Conservation (phyloP, 2,329 filamentous ascomycete genomes). For the Ophiosphaerella korrae region DNA sequence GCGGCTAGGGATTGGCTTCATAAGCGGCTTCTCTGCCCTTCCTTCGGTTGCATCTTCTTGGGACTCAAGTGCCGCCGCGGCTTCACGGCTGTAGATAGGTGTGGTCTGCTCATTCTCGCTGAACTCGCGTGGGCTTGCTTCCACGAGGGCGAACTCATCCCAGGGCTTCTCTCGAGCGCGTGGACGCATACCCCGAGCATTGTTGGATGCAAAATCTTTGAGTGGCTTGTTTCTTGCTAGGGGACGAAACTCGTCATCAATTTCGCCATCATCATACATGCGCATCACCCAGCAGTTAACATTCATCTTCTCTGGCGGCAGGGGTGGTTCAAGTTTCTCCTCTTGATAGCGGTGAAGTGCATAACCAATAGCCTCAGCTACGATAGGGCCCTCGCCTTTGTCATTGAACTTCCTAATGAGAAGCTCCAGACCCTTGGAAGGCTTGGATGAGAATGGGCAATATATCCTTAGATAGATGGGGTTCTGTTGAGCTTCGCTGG, state of each 20-base stretch:
- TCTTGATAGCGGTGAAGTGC: conserved; percentile 79
- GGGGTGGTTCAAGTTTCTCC: conserved; percentile 71
- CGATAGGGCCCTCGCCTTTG: conserved; percentile 71
- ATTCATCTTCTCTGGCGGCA: conserved; percentile 70
- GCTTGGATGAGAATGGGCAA: conserved; percentile 69
- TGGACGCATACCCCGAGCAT: conserved; percentile 69
- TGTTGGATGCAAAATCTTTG: conserved; percentile 78
- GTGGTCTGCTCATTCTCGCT: conserved; percentile 71
- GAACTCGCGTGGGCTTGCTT: conserved; percentile 71
- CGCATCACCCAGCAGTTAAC: conserved; percentile 83
- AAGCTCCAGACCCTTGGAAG: conserved; percentile 71
- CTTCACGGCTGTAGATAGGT: conserved; percentile 67
- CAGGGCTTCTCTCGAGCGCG: conserved; percentile 76
- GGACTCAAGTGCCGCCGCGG: conserved; percentile 36
- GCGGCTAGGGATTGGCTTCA: conserved; percentile 41
- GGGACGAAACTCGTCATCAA: conserved; percentile 83
- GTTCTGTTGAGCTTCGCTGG: conserved; percentile 69
- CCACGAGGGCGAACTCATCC: conserved; percentile 81
- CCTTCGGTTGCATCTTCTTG: conserved; percentile 20
- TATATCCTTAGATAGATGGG: conserved; percentile 80
- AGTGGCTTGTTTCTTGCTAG: conserved; percentile 75
- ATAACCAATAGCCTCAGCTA: conserved; percentile 81
- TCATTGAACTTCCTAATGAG: conserved; percentile 72
- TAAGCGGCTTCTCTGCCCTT: conserved; percentile 23
- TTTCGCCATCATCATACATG: conserved; percentile 83